Evolutionary conservation across 2,329 filamentous ascomycete species (phyloP).

Genomic region (Coniella lustricola): DNA sequence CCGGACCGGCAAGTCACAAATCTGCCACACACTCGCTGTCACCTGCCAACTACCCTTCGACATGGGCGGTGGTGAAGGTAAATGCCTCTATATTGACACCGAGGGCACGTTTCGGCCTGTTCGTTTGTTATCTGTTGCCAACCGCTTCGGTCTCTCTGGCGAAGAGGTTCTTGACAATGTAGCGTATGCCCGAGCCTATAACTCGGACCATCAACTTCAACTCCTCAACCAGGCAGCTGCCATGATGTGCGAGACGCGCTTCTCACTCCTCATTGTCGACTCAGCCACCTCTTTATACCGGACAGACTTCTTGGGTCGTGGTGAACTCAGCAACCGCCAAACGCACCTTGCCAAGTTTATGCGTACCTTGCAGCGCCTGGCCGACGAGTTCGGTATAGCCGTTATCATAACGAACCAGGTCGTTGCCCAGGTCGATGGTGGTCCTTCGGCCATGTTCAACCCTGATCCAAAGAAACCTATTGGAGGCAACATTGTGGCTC

Average conservation of each 20-base stretch:
- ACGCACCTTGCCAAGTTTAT: conserved; percentile 84
- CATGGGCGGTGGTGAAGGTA: conserved; percentile 97
- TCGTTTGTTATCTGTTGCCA: conserved; percentile 82
- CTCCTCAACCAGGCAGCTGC: conserved; percentile 88
- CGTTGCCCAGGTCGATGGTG: conserved; percentile 94
- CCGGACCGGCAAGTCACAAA: conserved; percentile 94
- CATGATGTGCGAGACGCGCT: conserved; percentile 99
- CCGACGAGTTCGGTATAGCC: conserved; percentile 85
- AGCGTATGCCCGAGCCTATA: conserved; percentile 95
- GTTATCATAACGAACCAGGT: conserved; percentile 99
- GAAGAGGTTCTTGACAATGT: conserved; percentile 98
- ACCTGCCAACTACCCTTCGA: conserved; percentile 97
- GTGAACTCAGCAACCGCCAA: conserved; percentile 90
- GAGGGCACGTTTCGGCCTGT: conserved; percentile 96
- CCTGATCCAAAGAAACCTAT: conserved; percentile 97
- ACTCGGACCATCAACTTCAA: conserved; percentile 95
- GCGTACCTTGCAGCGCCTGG: conserved; percentile 72
- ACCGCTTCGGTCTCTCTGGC: conserved; percentile 87
- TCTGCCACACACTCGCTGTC: conserved; percentile 96
- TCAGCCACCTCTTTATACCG: conserved; percentile 92
- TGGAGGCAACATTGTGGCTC: conserved; percentile 96
- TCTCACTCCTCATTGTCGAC: conserved; percentile 92
- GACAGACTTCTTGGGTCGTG: conserved; percentile 94
- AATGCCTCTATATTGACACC: conserved; percentile 97
- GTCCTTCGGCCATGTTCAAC: conserved; percentile 96